A percentile compares a stretch with the other conserved stretches of the same genome.
Conservation (phyloP, 2,329 filamentous ascomycete genomes). For the Fusarium denticulatum region DNA sequence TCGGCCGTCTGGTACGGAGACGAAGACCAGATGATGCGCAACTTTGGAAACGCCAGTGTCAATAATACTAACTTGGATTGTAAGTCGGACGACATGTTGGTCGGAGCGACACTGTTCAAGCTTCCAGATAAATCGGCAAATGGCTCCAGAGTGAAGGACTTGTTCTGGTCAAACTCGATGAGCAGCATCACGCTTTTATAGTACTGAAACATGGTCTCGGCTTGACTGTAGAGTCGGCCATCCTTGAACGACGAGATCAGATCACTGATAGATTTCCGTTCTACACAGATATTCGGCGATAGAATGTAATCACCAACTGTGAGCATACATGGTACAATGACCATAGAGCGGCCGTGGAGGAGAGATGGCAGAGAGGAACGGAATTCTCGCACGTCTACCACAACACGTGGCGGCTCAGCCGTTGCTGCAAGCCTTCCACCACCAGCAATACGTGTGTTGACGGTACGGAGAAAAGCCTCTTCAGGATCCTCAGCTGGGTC, state of each 20-base stretch:
- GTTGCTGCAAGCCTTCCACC: conserved; percentile 87
- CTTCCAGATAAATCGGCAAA: conserved; percentile 74
- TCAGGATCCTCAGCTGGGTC: conserved; percentile 82
- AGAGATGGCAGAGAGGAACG: conserved; percentile 91
- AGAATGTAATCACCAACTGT: conserved; percentile 97
- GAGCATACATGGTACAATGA: conserved; percentile 92
- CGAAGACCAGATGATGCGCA: conserved; percentile 93
- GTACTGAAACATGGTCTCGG: conserved; percentile 92
- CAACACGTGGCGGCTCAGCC: conserved; percentile 85
- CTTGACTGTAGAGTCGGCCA: conserved; percentile 90
- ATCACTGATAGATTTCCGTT: conserved; percentile 93
- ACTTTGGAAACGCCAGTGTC: conserved; percentile 87
- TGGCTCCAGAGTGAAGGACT: conserved; percentile 92
- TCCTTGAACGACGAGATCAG: conserved; percentile 92
- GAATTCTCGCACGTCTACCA: conserved; percentile 97
- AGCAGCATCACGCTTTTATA: conserved; percentile 91
- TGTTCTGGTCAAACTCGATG: conserved; percentile 98
- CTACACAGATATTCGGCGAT: conserved; percentile 89
- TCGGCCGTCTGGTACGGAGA: conserved; percentile 96
- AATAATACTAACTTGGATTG: conserved; percentile 93
- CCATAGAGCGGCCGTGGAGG: conserved; percentile 86
- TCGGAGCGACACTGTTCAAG: conserved; percentile 69
- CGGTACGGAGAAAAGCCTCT: conserved; percentile 90
- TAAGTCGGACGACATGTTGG: conserved; percentile 72
- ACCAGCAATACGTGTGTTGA: conserved; percentile 96